Evolutionary conservation across 164 flowering plant species (phyloP).

Genomic region (Magnolia kwangsiensis): DNA sequence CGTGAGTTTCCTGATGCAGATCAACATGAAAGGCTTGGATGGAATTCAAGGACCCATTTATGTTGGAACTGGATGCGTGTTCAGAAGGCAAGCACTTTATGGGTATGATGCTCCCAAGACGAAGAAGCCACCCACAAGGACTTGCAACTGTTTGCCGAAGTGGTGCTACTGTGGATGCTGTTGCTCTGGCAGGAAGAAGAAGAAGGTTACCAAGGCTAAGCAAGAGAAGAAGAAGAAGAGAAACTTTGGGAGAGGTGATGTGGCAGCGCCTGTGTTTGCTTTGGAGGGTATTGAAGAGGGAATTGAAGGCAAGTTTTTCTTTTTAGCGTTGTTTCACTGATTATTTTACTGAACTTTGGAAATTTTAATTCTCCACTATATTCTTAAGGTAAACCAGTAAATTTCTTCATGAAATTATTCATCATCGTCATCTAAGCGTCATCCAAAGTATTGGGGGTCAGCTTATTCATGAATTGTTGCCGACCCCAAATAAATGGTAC

Average conservation of each 20-base stretch:
- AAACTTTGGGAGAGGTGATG: constrained; percentile 28
- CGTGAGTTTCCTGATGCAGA: constrained; percentile 28
- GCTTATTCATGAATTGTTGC: too few species aligned
- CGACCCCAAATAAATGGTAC: too few species aligned
- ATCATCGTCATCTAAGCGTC: background rate
- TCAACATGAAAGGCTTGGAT: constrained; percentile 78
- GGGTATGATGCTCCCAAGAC: constrained; percentile 60
- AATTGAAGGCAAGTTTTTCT: constrained; percentile 34
- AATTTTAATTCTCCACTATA: too few species aligned
- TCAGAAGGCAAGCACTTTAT: constrained; percentile 67
- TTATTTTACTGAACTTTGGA: too few species aligned
- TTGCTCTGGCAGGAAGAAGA: constrained; percentile 43
- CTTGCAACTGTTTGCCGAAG: constrained; percentile 63
- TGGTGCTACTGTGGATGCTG: constrained; percentile 54
- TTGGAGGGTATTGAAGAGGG: constrained; percentile 53
- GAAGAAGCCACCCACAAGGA: constrained; percentile 47
- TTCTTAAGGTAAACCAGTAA: background rate
- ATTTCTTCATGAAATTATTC: background rate
- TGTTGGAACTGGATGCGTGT: constrained; percentile 78
- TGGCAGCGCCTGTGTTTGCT: constrained; percentile 28
- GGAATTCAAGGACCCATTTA: constrained; percentile 85
- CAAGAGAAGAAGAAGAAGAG: constrained; percentile 40
- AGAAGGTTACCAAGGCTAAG: constrained; percentile 38
- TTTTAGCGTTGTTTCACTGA: background rate
- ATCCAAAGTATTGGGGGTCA: background rate